Base-by-base conservation (phyloP, 768 basidiomycete genomes). In the Russula abietina region DNA sequence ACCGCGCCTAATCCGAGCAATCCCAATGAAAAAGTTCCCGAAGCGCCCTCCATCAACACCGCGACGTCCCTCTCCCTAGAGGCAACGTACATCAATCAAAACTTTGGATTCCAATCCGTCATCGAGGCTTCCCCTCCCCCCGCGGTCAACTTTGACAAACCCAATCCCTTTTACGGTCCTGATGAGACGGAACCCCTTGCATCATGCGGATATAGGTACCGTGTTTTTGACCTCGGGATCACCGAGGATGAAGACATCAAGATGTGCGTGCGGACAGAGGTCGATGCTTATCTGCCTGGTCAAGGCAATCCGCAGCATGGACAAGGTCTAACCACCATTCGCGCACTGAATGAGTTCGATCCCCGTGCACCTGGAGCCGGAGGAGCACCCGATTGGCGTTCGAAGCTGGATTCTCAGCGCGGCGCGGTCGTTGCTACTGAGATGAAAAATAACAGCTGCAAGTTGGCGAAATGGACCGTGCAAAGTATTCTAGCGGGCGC, bases 381-480 rank as follows among this genome's bases (percentile, higher is more conserved):
- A 30, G 93, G 94, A 54, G 94, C 96, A 19, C 91, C 94, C n/a
- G 97, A 99, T 74, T 99, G 97, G 97, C 85, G 95, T 38, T 83
- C 90, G n/a, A 96, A 96, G 76, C 78, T 99, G 48, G 97, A 99
- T 75, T 87, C 90, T 5, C 94, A 98, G 75, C 85, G 94, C 50
- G 97, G 97, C 65, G 97, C 97, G 2, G 96, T 99, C 48, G 94
- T 98, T 63, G 93, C 97, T 39, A 95, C 93, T 28, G 97, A 99
- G 80, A 98, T 98, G 97, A 99, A 98, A 80, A 99, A 99, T 76
- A 99, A 99, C 78, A 91, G 88, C 69, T 94, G 88, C 78, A 99
- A 99, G 75, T 82, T 99, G 32, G 94, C 95, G 22, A 89, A 96
- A 70, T 99, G 96, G 94, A 88, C 96, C 0, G 91, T 98, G 19